phyloP scores from a whole-genome alignment of 768 basidiomycete species.

The Termitomyces sp. region DNA sequence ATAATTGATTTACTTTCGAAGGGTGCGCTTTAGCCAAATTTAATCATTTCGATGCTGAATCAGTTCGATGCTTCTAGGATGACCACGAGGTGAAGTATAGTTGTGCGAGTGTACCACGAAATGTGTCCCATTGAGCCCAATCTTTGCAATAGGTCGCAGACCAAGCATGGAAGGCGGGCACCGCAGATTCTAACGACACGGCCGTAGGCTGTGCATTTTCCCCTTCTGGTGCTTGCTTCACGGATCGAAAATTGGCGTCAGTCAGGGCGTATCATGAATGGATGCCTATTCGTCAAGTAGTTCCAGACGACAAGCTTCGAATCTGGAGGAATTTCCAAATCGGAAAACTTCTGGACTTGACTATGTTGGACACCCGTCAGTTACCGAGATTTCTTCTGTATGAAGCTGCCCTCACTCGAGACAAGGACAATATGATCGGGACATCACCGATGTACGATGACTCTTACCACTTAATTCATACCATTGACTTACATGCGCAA shows the following conservation, averaged over 20 bases:
- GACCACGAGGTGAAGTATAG: background rate
- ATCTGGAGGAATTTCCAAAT: slow-evolving; percentile 64
- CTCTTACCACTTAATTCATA: background rate
- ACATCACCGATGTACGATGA: background rate
- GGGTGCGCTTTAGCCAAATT: background rate
- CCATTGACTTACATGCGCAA: background rate
- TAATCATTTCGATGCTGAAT: background rate
- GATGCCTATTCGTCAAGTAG: slow-evolving; percentile 58
- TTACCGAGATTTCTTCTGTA: background rate
- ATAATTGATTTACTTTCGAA: background rate
- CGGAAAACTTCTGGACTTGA: slow-evolving; percentile 54
- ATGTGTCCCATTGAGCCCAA: background rate
- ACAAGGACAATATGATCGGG: background rate
- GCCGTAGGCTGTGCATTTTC: slow-evolving; percentile 44
- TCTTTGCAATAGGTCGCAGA: background rate
- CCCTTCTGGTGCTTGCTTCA: slow-evolving; percentile 34
- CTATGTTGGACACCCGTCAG: slow-evolving; percentile 58
- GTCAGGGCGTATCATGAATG: slow-evolving; percentile 57
- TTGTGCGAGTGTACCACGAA: background rate
- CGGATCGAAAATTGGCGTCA: slow-evolving; percentile 52
- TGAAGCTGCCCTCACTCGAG: background rate
- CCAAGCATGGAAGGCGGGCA: background rate
- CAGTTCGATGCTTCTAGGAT: background rate
- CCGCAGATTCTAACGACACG: slow-evolving; percentile 23
- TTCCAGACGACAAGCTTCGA: slow-evolving; percentile 46